These are phyloP conservation scores for Urtica urens DNA, from an alignment of 306 rosid species.

Conservation along the genomic window DNA sequence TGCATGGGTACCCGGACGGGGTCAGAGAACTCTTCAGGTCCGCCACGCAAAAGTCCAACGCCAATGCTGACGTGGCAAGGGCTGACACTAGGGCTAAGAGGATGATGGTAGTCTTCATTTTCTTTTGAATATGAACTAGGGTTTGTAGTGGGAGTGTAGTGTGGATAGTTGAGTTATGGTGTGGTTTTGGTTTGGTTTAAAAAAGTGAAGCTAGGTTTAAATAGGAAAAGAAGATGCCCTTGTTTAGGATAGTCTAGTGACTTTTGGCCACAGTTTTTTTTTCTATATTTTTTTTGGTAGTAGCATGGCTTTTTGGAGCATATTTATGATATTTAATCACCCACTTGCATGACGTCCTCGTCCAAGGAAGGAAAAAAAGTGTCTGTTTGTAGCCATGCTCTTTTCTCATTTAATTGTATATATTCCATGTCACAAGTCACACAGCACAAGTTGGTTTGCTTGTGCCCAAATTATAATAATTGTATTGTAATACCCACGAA, in stretches of 20 bases:
- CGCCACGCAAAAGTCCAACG: conserved; percentile 77
- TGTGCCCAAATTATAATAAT: not conserved
- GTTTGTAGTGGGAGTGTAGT: not conserved
- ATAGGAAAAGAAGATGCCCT: too few species aligned
- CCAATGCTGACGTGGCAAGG: conserved; percentile 32
- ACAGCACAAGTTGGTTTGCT: not conserved
- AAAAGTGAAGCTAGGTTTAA: not conserved
- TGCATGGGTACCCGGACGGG: conserved; percentile 72
- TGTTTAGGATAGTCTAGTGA: not conserved
- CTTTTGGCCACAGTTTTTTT: not conserved
- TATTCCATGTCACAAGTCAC: not conserved
- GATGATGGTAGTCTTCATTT: conserved; percentile 24
- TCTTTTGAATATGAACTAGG: not conserved
- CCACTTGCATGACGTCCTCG: not conserved
- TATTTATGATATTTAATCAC: not conserved
- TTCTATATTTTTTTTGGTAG: too few species aligned
- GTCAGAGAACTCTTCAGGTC: conserved; percentile 37
- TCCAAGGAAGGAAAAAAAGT: not conserved
- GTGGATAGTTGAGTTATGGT: too few species aligned
- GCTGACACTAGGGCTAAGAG: conserved; percentile 25
- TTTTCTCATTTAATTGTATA: not conserved
- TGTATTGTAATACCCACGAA: not conserved
- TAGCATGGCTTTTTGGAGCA: not conserved
- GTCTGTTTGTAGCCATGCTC: not conserved
- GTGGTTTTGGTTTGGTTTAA: not conserved